Base-by-base conservation (phyloP, 2,329 filamentous ascomycete genomes). In the Fusarium buxicola region DNA sequence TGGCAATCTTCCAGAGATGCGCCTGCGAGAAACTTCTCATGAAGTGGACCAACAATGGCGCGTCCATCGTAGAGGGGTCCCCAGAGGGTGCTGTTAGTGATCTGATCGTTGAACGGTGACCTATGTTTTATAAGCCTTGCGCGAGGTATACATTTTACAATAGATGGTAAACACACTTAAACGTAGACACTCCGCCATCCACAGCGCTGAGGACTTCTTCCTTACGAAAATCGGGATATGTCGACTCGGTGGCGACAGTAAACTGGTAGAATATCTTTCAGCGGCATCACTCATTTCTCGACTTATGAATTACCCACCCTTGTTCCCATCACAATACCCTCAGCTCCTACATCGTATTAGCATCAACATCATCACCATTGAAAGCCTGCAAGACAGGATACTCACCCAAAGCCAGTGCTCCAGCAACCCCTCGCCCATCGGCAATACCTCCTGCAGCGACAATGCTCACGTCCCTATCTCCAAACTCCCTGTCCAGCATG, bases 381-480 rank as follows among this genome's bases (percentile, higher is more conserved):
- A 11, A 27, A 15, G 8, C 27, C 8, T 15, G 16, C 13, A 13
- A n/a, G 12, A 15, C 12, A 16, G 8, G 10, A 18, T 12, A 72
- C 76, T 68, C 43, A 82, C 85, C 86, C 9, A 89, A 73, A 1
- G 80, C 76, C 58, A 89, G 59, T 2, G 83, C 82, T 2, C 86
- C 86, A 2, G 84, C 82, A 2, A 82, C 82, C 1, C 84, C 83
- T 32, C 84, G 77, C 1, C 81, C 81, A 54, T 88, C 82, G 7
- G 79, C 79, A 50, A 90, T 85, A 0, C 87, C 87, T 3, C 87
- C 87, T 4, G 87, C 84, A 5, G 85, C 87, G 4, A 88, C 69
- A 1, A 89, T 68, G 4, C 69, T 75, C 13, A 81, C 64, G 1
- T 73, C 68, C 21, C 68, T 72, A 5, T 68, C 73, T 0, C 65